These are phyloP conservation scores for Neurospora discreta DNA, from an alignment of 495 filamentous ascomycete species.

Conservation along the genomic window DNA sequence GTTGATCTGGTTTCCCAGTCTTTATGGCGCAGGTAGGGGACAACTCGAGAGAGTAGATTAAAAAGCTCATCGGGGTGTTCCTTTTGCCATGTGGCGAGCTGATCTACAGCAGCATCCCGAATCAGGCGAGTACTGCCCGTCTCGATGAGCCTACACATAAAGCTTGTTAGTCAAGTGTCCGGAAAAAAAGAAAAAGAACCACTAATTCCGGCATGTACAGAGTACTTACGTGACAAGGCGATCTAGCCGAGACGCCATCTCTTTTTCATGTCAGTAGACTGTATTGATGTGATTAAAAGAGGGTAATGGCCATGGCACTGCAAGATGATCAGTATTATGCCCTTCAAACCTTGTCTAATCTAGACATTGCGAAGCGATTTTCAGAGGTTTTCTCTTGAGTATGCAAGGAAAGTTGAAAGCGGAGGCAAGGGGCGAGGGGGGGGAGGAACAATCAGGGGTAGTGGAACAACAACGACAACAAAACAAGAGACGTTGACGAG, in stretches of 20 bases:
- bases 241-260: conserved; percentile 59
- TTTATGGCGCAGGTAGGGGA: conserved; percentile 83
- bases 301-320: conserved; percentile 16
- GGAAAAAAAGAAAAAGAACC: conserved; percentile 1
- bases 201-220: background rate
- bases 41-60: conserved; percentile 88
- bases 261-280: conserved; percentile 25
- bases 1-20: conserved; percentile 93
- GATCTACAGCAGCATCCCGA: conserved; percentile 89
- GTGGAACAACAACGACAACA: background rate
- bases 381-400: background rate
- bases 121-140: conserved; percentile 91
- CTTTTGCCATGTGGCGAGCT: conserved; percentile 94
- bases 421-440: background rate
- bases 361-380: background rate
- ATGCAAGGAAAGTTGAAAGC: background rate
- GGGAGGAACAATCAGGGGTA: background rate
- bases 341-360: background rate
- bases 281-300: conserved; percentile 1
- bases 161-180: conserved; percentile 14
- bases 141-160: conserved; percentile 65
- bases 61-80: conserved; percentile 95
- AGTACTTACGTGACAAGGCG: conserved; percentile 82
- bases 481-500: background rate
- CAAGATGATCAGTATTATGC: conserved; percentile 4